Percentiles rank a stretch among this genome's conserved stretches.
phyloP scores from a whole-genome alignment of 495 filamentous ascomycete genomes.

The Talaromyces wortmannii region DNA sequence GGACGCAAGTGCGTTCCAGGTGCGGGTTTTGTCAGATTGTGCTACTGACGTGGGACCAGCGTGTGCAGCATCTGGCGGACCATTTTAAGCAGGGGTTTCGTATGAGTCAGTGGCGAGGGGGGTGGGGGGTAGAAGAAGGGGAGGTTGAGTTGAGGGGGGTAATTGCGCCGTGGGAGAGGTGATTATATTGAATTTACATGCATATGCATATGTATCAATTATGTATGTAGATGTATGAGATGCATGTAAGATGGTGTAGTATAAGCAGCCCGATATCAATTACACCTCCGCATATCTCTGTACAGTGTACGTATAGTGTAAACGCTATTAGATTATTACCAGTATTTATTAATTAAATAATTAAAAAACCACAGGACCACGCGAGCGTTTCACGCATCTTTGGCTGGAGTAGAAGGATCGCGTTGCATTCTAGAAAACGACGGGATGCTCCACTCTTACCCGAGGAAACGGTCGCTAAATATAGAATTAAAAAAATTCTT shows the following conservation, averaged over 20 bases:
- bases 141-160: not conserved
- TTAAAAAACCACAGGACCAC: no score
- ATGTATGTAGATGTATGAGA: no score
- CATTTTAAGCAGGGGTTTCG: constrained; percentile 62
- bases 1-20: constrained; percentile 53
- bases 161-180: not conserved
- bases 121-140: constrained; percentile 57
- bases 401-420: not conserved
- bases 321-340: no score
- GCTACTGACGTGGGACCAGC: constrained; percentile 54
- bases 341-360: no score
- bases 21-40: constrained; percentile 64
- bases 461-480: not conserved
- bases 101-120: constrained; percentile 68
- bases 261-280: no score
- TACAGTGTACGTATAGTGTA: no score
- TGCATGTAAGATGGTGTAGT: no score
- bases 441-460: not conserved
- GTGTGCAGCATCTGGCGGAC: constrained; percentile 57
- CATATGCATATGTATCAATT: no score
- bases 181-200: no score
- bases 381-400: no score
- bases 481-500: no score
- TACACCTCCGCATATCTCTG: no score
- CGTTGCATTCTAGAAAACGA: not conserved